Percentiles rank a stretch among this genome's conserved stretches.
Conservation (phyloP, 768 basidiomycete species). For the Mycena floridula region DNA sequence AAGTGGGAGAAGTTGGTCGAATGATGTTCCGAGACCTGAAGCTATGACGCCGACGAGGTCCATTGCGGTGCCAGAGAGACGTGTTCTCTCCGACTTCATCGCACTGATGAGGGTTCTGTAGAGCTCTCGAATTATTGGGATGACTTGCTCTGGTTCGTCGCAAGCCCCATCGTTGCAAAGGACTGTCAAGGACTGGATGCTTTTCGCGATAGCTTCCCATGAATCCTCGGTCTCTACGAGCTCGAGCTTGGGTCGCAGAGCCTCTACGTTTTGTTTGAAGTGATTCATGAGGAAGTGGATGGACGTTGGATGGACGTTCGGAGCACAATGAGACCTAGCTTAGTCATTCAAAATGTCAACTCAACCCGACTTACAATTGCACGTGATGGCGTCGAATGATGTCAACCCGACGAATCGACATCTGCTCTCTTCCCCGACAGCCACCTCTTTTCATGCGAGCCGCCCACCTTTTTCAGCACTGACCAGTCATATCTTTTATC, state of each 20-base stretch:
- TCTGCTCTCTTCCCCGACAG: too few relatives aligned
- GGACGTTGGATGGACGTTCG: too few relatives aligned
- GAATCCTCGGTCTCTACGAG: constrained; percentile 65
- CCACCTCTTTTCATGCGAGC: too few relatives aligned
- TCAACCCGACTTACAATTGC: not conserved
- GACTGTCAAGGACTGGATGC: constrained; percentile 37
- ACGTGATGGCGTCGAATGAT: not conserved
- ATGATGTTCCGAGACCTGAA: constrained; percentile 48
- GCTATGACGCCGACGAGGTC: constrained; percentile 56
- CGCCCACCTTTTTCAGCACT: too few relatives aligned
- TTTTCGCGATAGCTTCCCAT: constrained; percentile 64
- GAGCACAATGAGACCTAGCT: too few relatives aligned
- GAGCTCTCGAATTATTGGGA: constrained; percentile 42
- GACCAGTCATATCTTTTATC: too few relatives aligned
- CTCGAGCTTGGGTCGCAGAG: not conserved
- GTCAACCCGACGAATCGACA: too few relatives aligned
- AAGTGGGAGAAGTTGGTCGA: constrained; percentile 61
- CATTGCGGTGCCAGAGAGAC: constrained; percentile 60
- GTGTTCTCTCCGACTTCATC: constrained; percentile 68
- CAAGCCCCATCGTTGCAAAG: constrained; percentile 48
- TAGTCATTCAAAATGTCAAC: too few relatives aligned
- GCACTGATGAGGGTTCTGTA: constrained; percentile 50
- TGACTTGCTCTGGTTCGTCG: constrained; percentile 45
- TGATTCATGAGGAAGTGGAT: not conserved
- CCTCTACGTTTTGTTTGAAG: not conserved